Evolutionary conservation across 768 basidiomycete genomes (phyloP).

Genomic region (Sarcodon aspratus): DNA sequence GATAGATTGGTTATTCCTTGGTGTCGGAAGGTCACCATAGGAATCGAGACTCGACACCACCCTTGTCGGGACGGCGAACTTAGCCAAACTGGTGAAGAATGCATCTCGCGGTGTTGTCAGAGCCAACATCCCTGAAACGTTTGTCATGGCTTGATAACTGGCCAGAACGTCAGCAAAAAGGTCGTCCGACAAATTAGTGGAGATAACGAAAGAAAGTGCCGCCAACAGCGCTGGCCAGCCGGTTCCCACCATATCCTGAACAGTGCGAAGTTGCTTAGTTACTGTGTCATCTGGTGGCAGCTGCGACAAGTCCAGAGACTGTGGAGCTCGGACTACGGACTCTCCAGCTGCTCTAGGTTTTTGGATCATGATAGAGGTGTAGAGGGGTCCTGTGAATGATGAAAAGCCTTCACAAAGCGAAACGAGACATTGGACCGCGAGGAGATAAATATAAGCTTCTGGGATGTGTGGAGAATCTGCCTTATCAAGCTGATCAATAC

Average conservation of each 20-base stretch:
- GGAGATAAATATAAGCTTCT: constrained; percentile 86
- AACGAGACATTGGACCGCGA: constrained; percentile 80
- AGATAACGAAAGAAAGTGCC: constrained; percentile 79
- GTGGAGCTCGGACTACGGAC: constrained; percentile 57
- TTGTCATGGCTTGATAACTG: constrained; percentile 75
- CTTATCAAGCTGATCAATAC: constrained; percentile 98
- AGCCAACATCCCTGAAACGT: constrained; percentile 82
- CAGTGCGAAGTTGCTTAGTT: constrained; percentile 46
- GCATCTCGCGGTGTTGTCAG: constrained; percentile 85
- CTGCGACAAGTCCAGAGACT: constrained; percentile 51
- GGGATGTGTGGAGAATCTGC: constrained; percentile 90
- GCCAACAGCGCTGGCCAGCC: constrained; percentile 93
- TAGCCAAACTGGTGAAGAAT: constrained; percentile 82
- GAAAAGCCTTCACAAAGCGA: constrained; percentile 83
- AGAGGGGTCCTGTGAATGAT: constrained; percentile 63
- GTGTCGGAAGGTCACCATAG: constrained; percentile 39
- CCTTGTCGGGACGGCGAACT: constrained; percentile 82
- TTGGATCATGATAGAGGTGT: constrained; percentile 58
- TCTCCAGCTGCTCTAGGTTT: constrained; percentile 49
- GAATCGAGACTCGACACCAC: constrained; percentile 81
- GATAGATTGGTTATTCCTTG: constrained; percentile 45
- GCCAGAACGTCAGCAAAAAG: constrained; percentile 82
- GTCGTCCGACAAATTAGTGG: constrained; percentile 85
- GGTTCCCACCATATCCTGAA: constrained; percentile 70
- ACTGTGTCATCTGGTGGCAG: constrained; percentile 42